phyloP scores from a whole-genome alignment of 1,284 basidiomycete genomes.

The Pisolithus thermaeus region DNA sequence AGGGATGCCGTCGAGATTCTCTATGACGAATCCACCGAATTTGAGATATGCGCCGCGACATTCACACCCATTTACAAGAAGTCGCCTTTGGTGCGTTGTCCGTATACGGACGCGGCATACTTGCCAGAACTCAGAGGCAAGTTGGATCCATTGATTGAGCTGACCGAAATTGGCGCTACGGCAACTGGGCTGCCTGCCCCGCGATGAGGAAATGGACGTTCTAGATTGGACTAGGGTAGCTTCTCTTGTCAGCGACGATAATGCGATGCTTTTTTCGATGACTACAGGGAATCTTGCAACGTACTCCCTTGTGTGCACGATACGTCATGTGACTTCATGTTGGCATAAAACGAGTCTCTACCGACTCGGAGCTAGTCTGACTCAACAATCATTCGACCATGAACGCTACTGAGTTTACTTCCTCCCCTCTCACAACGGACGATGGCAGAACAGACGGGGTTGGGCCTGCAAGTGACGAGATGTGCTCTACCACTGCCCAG shows the following conservation, averaged over 20 bases:
- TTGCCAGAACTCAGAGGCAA: slow-evolving; percentile 83
- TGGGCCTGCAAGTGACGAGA: background rate
- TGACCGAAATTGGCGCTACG: slow-evolving; percentile 71
- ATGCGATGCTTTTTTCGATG: slow-evolving; percentile 19
- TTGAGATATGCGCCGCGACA: slow-evolving; percentile 91
- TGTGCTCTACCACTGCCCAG: background rate
- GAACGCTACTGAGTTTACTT: background rate
- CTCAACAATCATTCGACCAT: background rate
- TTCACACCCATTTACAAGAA: slow-evolving; percentile 95
- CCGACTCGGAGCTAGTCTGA: no score
- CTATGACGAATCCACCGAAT: slow-evolving; percentile 94
- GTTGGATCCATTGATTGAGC: slow-evolving; percentile 62
- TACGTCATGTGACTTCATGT: background rate
- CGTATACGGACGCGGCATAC: slow-evolving; percentile 92
- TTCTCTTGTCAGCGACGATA: slow-evolving; percentile 13
- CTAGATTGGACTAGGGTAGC: slow-evolving; percentile 10
- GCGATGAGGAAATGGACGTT: slow-evolving; percentile 36
- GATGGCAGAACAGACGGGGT: background rate
- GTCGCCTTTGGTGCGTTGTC: slow-evolving; percentile 75
- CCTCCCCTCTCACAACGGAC: background rate
- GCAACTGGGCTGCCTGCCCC: slow-evolving; percentile 71
- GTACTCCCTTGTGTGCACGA: background rate
- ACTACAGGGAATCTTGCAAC: slow-evolving; percentile 6
- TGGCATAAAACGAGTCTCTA: background rate
- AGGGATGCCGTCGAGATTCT: slow-evolving; percentile 88